Evolutionary conservation across 257 asterid species (phyloP), one percentile per base, ranked within the genome.

Genomic region (Galeopsis tetrahit): DNA sequence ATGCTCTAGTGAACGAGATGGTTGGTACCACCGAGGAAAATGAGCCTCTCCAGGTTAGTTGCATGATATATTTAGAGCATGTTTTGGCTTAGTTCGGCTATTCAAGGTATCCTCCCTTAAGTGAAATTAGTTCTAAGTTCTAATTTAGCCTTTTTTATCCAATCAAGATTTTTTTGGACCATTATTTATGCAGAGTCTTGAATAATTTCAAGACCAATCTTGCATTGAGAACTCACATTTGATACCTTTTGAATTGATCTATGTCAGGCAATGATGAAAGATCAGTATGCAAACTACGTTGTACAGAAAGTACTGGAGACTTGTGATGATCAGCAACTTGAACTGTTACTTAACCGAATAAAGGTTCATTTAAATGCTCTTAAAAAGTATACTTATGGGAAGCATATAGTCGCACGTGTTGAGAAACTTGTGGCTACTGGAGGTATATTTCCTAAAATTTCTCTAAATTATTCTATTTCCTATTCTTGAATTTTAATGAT

Each of bases 361-460:
- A 89, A 85, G 72, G 89, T 88, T 77, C 97, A 92, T 78, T 73
- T 92, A 70, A 89, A 85, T 70, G 96, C 90, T 11, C 79, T 92
- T 62, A 92, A 90, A 81, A 85, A 88, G 72, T 90, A 86, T 74
- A 88, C 98, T 2, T 92, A 88, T 5, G 98, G 98, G 66, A 92
- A 90, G 82, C 98, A 92, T 72, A 90, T 90, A 2, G 92, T 92
- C 31, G 87, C 96, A 53, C 96, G 98, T 59, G 94, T 90, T 35
- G 98, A 92, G 90, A 92, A 90, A 77, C 96, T 92, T 35, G 96
- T 92, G 56, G 90, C 96, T 38, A 84, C 96, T 74, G 98, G 97
- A 79, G 97, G 97, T 89, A 83, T 36, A 4, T 8, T 42, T 11
- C 15, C 63, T 31, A 28, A 15, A 31, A 39, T 43, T 40, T 14